Base-by-base conservation (phyloP, 2,329 filamentous ascomycete genomes). In the Tolypocladium amazonense region DNA sequence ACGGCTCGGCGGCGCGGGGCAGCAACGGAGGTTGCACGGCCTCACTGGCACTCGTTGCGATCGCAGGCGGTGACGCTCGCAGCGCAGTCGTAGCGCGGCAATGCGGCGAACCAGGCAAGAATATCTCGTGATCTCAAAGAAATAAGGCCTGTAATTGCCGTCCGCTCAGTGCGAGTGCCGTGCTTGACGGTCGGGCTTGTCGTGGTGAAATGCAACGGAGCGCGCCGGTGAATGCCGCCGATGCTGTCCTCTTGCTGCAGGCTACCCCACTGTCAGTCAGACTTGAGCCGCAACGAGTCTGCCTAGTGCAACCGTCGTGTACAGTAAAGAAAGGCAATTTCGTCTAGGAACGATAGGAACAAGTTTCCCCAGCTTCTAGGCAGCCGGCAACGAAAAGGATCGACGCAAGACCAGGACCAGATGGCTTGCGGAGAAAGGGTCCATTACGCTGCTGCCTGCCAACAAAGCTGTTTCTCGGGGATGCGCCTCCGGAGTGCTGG, bases 401-500 rank as follows among this genome's bases (percentile, higher is more conserved):
- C 9, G 4, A n/a, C 20, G 18, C 20, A 30, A 37, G 50, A 15
- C 18, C 7, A 37, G 37, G 50, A 35, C 30, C 30, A 37, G 30
- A 35, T 54, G 7, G 30, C 50, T 23, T 20, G 30, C 50, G 11
- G 14, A 37, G 30, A 12, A 12, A 14, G 5, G 11, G 30, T 4
- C 18, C 50, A 9, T 37, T 35, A 60, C 58, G 25, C 59, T 60
- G 59, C 59, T 60, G 59, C 59, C 59, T 60, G 56, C 59, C 39
- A 30, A 27, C 43, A 39, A 23, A 27, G 38, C 35, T 33, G 39
- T 33, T 39, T 56, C 33, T 11, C 39, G 33, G 53, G 35, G n/a
- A 23, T 4, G 47, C 25, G 15, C n/a, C 18, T 33, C 20, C 41
- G 41, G 8, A 9, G 20, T 20, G 25, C 18, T 52, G 27, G 47